phyloP scores from a whole-genome alignment of 441 rosid genomes.

The Viola pubescens region DNA sequence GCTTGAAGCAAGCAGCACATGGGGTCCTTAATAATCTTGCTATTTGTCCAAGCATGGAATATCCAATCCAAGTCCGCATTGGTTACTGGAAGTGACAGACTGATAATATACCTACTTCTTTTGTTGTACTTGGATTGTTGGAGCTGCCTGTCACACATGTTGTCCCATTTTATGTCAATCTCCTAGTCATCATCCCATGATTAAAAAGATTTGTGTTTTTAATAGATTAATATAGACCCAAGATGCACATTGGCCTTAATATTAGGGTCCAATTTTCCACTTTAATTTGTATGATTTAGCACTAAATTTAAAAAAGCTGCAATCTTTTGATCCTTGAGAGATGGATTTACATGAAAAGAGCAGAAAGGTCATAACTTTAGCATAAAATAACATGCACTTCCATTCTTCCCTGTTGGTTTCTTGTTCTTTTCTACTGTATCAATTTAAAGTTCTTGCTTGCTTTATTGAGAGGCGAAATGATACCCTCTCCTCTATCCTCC shows the following conservation, averaged over 20 bases:
- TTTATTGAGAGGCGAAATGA: slow-evolving; percentile 14
- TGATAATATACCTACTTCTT: slow-evolving; percentile 6
- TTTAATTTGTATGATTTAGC: no score
- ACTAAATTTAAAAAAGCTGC: background rate
- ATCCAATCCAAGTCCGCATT: background rate
- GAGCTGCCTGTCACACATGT: background rate
- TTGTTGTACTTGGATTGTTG: slow-evolving; percentile 4
- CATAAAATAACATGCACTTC: background rate
- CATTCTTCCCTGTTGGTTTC: background rate
- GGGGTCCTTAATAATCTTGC: slow-evolving; percentile 21
- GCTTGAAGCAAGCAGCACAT: slow-evolving; percentile 19
- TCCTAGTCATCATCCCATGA: background rate
- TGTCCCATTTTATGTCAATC: background rate
- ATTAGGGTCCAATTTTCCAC: slow-evolving; percentile 1
- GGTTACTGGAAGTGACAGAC: slow-evolving; percentile 3
- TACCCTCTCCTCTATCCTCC: background rate
- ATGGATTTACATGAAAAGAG: slow-evolving; percentile 3
- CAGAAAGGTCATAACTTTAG: background rate
- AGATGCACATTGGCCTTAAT: background rate
- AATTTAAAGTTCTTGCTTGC: background rate
- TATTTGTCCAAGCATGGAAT: slow-evolving; percentile 13
- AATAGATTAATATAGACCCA: slow-evolving; percentile 5
- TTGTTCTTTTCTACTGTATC: background rate
- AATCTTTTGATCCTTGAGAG: background rate
- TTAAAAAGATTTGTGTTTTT: background rate